Percentiles rank a stretch among this genome's conserved stretches.
These are phyloP conservation scores for Tuber microsphaerosporum DNA, from an alignment of 495 filamentous ascomycete species.

Conservation along the genomic window DNA sequence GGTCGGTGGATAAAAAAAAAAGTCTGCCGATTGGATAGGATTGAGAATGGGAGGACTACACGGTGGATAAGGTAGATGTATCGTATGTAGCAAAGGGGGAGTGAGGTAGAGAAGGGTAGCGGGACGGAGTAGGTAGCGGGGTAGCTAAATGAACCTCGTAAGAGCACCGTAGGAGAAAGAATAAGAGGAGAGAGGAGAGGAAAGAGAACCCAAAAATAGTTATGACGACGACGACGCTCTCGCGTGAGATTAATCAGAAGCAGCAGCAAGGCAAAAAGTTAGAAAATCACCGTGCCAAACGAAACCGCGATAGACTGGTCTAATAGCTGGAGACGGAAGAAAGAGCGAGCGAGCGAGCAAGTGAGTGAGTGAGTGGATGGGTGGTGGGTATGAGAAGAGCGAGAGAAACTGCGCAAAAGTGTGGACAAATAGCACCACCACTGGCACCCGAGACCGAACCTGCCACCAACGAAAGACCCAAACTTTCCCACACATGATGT, in stretches of 20 bases:
- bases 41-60: background rate
- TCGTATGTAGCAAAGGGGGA: background rate
- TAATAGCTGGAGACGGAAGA: background rate
- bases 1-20: background rate
- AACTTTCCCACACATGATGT: background rate
- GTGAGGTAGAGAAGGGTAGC: background rate
- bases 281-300: background rate
- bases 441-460: background rate
- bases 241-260: background rate
- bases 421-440: background rate
- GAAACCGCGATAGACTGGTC: background rate
- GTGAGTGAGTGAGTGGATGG: background rate
- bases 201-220: background rate
- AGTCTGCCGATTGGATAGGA: background rate
- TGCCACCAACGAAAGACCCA: background rate
- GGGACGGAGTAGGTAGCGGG: constrained; percentile 1
- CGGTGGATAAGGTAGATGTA: background rate
- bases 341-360: background rate
- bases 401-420: background rate
- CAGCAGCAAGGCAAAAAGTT: background rate
- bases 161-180: background rate
- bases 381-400: background rate
- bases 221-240: background rate
- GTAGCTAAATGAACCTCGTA: background rate
- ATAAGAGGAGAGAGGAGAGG: background rate